A percentile compares a stretch with the other conserved stretches of the same genome.
Conservation (phyloP, 2,329 filamentous ascomycete species). For the Trichoderma arundinaceum region DNA sequence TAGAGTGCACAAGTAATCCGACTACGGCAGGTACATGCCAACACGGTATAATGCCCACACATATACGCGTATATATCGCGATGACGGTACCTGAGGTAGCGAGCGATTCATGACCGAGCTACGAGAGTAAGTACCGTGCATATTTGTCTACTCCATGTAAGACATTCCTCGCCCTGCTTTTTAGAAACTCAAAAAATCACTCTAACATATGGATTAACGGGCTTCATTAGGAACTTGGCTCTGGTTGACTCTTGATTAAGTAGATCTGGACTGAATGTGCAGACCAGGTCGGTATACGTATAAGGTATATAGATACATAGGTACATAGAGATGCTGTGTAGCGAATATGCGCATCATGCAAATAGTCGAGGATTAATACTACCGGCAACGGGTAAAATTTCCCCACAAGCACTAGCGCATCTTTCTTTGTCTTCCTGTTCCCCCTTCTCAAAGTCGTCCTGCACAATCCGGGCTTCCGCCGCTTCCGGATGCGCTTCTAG, state of each 20-base stretch:
- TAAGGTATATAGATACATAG: neutral
- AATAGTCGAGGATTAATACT: neutral
- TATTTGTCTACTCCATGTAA: no score
- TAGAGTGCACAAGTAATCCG: neutral
- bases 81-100: neutral
- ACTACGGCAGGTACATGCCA: slow-evolving; percentile 6
- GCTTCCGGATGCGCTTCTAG: slow-evolving; percentile 25
- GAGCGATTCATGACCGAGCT: neutral
- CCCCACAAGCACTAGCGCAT: slow-evolving; percentile 2
- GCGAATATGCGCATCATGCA: neutral
- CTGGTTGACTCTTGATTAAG: neutral
- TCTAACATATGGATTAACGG: no score
- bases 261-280: neutral
- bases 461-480: slow-evolving; percentile 13
- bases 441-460: neutral
- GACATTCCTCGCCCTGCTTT: no score
- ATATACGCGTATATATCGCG: slow-evolving; percentile 8
- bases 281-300: neutral
- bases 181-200: no score
- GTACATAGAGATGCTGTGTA: neutral
- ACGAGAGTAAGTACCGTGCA: no score
- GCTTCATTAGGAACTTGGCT: no score
- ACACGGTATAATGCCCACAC: neutral
- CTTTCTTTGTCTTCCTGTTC: neutral
- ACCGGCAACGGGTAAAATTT: neutral